A percentile compares a stretch with the other conserved stretches of the same genome.
These are phyloP conservation scores for Entophlyctis luteolus DNA, from an alignment of 192 early-diverging fungal genomes.

Conservation along the genomic window DNA sequence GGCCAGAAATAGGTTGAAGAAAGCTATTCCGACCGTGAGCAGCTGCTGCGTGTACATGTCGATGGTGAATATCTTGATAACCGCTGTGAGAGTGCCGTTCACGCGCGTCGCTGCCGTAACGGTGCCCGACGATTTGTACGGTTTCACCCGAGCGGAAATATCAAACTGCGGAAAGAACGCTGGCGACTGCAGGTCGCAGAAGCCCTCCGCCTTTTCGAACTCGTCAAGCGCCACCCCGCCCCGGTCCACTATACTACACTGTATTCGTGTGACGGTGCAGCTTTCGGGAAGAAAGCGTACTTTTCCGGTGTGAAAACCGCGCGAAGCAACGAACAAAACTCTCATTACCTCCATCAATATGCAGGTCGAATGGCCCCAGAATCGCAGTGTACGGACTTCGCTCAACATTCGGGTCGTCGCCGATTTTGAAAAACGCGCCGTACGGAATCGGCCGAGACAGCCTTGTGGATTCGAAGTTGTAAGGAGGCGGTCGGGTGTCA, in stretches of 20 bases:
- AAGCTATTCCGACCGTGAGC: not conserved
- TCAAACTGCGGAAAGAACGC: not conserved
- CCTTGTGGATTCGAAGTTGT: not conserved
- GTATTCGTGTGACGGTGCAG: slow-evolving; percentile 1
- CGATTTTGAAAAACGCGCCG: not conserved
- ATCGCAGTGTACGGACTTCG: not conserved
- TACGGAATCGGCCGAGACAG: not conserved
- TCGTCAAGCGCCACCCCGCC: not conserved
- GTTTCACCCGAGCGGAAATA: not conserved
- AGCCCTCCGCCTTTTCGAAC: not conserved
- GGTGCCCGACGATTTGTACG: not conserved
- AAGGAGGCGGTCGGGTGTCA: not conserved
- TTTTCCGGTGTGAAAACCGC: not conserved
- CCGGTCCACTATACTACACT: not conserved
- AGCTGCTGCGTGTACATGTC: slow-evolving; percentile 1
- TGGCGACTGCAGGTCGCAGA: slow-evolving; percentile 3
- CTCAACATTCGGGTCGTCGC: not conserved
- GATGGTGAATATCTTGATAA: slow-evolving; percentile 7
- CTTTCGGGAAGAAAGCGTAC: slow-evolving; percentile 15
- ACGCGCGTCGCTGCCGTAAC: not conserved
- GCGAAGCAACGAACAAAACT: not conserved
- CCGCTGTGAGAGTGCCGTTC: not conserved
- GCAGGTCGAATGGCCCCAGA: not conserved
- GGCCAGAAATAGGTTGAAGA: slow-evolving; percentile 11
- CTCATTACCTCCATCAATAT: not conserved